Percentiles rank a stretch among this genome's conserved stretches.
These are phyloP conservation scores for Chenopodium berlandieri DNA, from an alignment of 148 eudicot genomes.

Conservation along the genomic window DNA sequence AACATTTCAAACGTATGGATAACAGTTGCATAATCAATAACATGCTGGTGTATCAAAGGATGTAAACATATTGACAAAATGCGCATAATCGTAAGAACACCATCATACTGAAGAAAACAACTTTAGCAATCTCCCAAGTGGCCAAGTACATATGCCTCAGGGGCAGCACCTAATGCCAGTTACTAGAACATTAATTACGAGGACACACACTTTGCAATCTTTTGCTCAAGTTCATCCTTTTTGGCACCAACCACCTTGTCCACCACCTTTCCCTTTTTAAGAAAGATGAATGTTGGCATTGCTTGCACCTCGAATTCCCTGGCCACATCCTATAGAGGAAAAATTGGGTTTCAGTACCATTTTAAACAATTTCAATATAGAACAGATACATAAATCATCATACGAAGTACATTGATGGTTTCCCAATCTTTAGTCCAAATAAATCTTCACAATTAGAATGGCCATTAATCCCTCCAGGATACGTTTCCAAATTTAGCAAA, in stretches of 20 bases:
- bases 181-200: background rate
- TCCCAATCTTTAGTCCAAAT: too few species aligned
- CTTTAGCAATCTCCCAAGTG: background rate
- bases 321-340: conserved; percentile 58
- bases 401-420: background rate
- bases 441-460: too few species aligned
- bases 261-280: conserved; percentile 71
- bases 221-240: conserved; percentile 81
- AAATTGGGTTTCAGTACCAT: background rate
- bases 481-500: background rate
- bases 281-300: conserved; percentile 83
- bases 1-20: background rate
- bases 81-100: background rate
- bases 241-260: conserved; percentile 82
- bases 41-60: background rate
- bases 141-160: background rate
- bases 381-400: background rate
- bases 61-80: conserved; percentile 4
- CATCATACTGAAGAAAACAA: background rate
- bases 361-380: background rate
- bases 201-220: conserved; percentile 59
- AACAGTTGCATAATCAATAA: background rate
- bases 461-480: background rate
- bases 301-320: conserved; percentile 71
- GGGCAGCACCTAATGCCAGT: background rate